These are phyloP conservation scores for Macrolepiota albuminosa DNA, from an alignment of 768 basidiomycete genomes.

Conservation along the genomic window DNA sequence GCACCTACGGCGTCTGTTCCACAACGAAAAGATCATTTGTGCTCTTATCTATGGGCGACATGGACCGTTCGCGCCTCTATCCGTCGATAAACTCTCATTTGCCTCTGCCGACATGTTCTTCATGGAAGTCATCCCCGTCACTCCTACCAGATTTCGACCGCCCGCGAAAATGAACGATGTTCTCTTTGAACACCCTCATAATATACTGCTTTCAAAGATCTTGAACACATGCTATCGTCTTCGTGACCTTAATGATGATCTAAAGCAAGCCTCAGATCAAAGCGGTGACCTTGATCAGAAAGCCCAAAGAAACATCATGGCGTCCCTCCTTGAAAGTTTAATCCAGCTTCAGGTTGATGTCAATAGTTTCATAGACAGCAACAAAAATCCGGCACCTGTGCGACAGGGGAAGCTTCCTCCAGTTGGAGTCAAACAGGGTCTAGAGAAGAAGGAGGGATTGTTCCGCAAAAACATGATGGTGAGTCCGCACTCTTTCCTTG, in stretches of 20 bases:
- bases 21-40: constrained; percentile 77
- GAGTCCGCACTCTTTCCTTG: constrained; percentile 17
- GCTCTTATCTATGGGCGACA: constrained; percentile 90
- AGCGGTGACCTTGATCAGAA: constrained; percentile 45
- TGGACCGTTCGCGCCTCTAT: constrained; percentile 70
- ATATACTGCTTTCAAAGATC: constrained; percentile 80
- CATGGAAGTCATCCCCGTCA: constrained; percentile 85
- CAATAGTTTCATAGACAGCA: constrained; percentile 95
- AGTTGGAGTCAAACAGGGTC: constrained; percentile 88
- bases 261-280: constrained; percentile 62
- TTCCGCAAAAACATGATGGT: constrained; percentile 99
- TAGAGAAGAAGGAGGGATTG: constrained; percentile 98
- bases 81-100: constrained; percentile 53
- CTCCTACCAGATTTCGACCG: constrained; percentile 95
- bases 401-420: constrained; percentile 89
- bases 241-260: constrained; percentile 67
- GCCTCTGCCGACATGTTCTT: constrained; percentile 97
- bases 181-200: constrained; percentile 95
- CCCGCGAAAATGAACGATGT: constrained; percentile 88
- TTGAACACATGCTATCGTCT: constrained; percentile 76
- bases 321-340: constrained; percentile 69
- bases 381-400: constrained; percentile 85
- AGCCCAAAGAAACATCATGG: constrained; percentile 52
- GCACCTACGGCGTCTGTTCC: constrained; percentile 85
- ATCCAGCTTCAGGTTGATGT: constrained; percentile 92